Percentiles rank a stretch among this genome's conserved stretches.
These are phyloP conservation scores for Phytophthora sansomeana DNA, from an alignment of 352 stramenopile species.

Conservation along the genomic window DNA sequence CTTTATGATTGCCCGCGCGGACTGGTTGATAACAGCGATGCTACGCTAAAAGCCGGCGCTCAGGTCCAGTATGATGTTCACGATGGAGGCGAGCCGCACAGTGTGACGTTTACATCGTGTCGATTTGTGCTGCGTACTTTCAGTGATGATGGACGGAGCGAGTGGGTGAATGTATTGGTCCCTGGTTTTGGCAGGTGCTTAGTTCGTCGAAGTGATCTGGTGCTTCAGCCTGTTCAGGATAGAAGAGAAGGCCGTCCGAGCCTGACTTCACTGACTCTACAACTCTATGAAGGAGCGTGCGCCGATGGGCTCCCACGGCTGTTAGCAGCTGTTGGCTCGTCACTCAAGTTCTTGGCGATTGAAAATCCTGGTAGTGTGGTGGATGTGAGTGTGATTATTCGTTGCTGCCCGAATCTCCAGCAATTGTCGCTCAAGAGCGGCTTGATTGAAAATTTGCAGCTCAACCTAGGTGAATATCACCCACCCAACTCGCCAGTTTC, in stretches of 20 bases:
- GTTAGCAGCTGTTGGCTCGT: constrained; percentile 16
- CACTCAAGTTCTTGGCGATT: constrained; percentile 21
- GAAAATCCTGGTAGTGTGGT: constrained; percentile 11
- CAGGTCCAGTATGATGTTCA: constrained; percentile 21
- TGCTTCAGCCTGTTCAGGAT: constrained; percentile 1
- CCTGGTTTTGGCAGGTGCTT: constrained; percentile 25
- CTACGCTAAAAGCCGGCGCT: constrained; percentile 21
- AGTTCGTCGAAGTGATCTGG: constrained; percentile 17
- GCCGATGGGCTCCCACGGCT: constrained; percentile 17
- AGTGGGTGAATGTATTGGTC: constrained; percentile 24
- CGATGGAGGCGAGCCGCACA: constrained; percentile 10
- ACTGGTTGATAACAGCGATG: constrained; percentile 10
- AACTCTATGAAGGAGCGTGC: neutral
- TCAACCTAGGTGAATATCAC: constrained; percentile 8
- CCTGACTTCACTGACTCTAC: constrained; percentile 12
- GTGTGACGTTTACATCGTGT: constrained; percentile 18
- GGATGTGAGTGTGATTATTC: constrained; percentile 22
- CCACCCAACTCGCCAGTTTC: constrained; percentile 1
- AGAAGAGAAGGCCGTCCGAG: neutral
- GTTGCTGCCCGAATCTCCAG: constrained; percentile 24
- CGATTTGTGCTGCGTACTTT: constrained; percentile 19
- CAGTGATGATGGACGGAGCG: constrained; percentile 20
- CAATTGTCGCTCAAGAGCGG: constrained; percentile 18
- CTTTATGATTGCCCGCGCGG: constrained; percentile 20
- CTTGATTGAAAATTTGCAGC: constrained; percentile 10